Conservation (phyloP, 2,329 filamentous ascomycete genomes). For the Beauveria pseudobassiana region DNA sequence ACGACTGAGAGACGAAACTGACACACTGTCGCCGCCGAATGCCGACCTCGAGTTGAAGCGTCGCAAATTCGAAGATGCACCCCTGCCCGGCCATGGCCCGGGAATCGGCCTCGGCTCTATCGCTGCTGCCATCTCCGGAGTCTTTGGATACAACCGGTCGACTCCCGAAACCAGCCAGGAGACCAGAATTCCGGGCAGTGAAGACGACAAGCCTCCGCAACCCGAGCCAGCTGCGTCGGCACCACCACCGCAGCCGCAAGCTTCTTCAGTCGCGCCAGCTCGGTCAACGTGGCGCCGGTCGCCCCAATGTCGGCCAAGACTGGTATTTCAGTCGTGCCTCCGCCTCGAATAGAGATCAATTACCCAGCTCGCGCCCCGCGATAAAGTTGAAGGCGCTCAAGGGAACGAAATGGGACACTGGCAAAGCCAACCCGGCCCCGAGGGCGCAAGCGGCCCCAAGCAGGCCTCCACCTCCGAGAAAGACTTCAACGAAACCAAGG, state of each 20-base stretch:
- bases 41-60: constrained; percentile 8
- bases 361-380: constrained; percentile 20
- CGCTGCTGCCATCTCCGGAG: constrained; percentile 24
- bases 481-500: constrained; percentile 9
- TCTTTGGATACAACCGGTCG: constrained; percentile 19
- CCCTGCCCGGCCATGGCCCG: not conserved
- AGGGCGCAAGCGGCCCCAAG: constrained; percentile 17
- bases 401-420: constrained; percentile 32
- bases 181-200: not conserved
- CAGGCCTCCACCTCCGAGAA: constrained; percentile 16
- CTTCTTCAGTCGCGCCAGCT: not conserved
- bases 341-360: constrained; percentile 9
- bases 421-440: constrained; percentile 15
- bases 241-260: no score
- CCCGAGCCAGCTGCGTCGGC: not conserved
- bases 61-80: not conserved
- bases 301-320: constrained; percentile 2
- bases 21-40: constrained; percentile 5
- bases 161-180: constrained; percentile 6
- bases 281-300: not conserved
- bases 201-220: constrained; percentile 2
- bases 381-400: constrained; percentile 29
- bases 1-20: constrained; percentile 2
- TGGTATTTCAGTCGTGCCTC: constrained; percentile 4
- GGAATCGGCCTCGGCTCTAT: constrained; percentile 17